phyloP scores from a whole-genome alignment of 768 basidiomycete species.

The button mushroom (Agaricus bisporus) region DNA sequence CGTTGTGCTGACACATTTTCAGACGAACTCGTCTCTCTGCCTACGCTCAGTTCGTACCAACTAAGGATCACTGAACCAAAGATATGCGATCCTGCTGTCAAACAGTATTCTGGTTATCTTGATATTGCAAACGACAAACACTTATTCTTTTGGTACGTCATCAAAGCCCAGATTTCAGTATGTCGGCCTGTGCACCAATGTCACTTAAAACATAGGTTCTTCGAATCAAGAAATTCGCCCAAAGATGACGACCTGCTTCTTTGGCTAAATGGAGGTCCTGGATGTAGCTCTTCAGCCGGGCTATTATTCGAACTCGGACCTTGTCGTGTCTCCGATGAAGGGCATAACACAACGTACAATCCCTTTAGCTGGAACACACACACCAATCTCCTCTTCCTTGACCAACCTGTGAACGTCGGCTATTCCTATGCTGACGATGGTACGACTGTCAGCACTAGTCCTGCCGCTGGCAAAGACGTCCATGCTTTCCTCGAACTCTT shows the following conservation, averaged over 20 bases:
- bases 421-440: constrained; percentile 81
- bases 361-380: constrained; percentile 80
- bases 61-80: constrained; percentile 62
- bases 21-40: constrained; percentile 64
- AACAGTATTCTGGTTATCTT: constrained; percentile 80
- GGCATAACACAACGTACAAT: constrained; percentile 67
- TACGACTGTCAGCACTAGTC: constrained; percentile 70
- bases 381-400: constrained; percentile 74
- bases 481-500: constrained; percentile 81
- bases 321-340: constrained; percentile 65
- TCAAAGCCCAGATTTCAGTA: neutral
- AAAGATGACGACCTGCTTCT: constrained; percentile 75
- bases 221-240: constrained; percentile 76
- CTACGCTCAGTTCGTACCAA: constrained; percentile 41
- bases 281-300: constrained; percentile 73
- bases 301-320: constrained; percentile 92
- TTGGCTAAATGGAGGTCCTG: constrained; percentile 85
- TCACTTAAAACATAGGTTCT: constrained; percentile 53
- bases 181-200: neutral
- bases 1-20: neutral
- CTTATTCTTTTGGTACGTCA: constrained; percentile 77
- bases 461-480: constrained; percentile 86
- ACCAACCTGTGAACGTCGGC: constrained; percentile 85
- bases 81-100: constrained; percentile 74
- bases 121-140: constrained; percentile 77